Conservation (phyloP, 1,284 basidiomycete species). For the Cutaneotrichosporon cutaneum region DNA sequence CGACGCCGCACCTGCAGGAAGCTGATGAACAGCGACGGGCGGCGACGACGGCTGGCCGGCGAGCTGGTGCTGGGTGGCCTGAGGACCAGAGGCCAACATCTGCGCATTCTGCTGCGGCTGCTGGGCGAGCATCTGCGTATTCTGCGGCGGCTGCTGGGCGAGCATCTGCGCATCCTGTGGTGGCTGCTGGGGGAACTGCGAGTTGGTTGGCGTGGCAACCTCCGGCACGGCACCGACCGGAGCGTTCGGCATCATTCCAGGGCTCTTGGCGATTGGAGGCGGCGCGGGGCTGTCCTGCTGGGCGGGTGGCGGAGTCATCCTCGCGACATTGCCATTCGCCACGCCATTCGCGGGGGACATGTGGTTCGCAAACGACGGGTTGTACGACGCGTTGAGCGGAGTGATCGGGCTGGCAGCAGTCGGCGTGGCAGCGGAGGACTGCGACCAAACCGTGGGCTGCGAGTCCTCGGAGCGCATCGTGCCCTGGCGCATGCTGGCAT, state of each 20-base stretch:
- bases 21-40: not conserved
- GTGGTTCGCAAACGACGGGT: not conserved
- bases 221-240: not conserved
- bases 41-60: not conserved
- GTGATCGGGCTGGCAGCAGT: not conserved
- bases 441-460: conserved; percentile 9
- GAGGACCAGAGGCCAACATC: not conserved
- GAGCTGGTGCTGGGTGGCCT: not conserved
- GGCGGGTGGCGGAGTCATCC: not conserved
- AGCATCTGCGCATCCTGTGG: not conserved
- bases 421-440: conserved; percentile 5
- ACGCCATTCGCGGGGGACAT: not conserved
- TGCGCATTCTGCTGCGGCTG: not conserved
- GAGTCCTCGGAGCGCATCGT: conserved; percentile 4
- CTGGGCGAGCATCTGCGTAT: not conserved
- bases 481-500: not conserved
- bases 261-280: not conserved
- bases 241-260: not conserved
- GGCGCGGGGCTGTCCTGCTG: not conserved
- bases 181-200: not conserved
- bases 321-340: not conserved
- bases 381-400: not conserved
- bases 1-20: not conserved
- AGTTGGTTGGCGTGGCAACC: not conserved
- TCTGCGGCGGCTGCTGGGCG: not conserved